These are phyloP conservation scores for Chlorociboria aeruginascens DNA, from an alignment of 495 filamentous ascomycete species.

Conservation along the genomic window DNA sequence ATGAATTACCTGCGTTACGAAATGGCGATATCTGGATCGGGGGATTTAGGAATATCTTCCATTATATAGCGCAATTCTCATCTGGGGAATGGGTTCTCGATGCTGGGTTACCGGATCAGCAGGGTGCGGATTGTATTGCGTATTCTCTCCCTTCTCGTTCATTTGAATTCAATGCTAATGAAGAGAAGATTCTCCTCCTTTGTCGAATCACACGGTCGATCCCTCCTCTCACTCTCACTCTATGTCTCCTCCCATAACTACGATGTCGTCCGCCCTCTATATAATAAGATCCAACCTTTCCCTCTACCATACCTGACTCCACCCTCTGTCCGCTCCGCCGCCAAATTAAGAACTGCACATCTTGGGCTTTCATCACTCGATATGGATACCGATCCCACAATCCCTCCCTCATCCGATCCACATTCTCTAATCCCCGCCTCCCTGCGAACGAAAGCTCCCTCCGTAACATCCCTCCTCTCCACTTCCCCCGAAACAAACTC, in stretches of 20 bases:
- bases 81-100: slow-evolving; percentile 44
- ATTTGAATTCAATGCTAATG: not conserved
- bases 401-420: slow-evolving; percentile 1
- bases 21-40: slow-evolving; percentile 51
- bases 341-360: slow-evolving; percentile 57
- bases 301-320: slow-evolving; percentile 74
- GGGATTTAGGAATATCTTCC: slow-evolving; percentile 63
- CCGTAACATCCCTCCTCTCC: slow-evolving; percentile 21
- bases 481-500: slow-evolving; percentile 36
- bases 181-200: slow-evolving; percentile 36
- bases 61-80: slow-evolving; percentile 48
- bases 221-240: slow-evolving; percentile 67
- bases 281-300: slow-evolving; percentile 64
- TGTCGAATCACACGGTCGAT: slow-evolving; percentile 47
- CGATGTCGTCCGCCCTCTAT: slow-evolving; percentile 59
- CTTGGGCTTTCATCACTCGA: slow-evolving; percentile 59
- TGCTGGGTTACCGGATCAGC: slow-evolving; percentile 28
- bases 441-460: slow-evolving; percentile 19
- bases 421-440: slow-evolving; percentile 19
- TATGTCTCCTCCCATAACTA: slow-evolving; percentile 87
- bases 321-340: slow-evolving; percentile 50
- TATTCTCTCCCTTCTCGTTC: slow-evolving; percentile 21
- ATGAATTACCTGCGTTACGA: slow-evolving; percentile 60
- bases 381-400: slow-evolving; percentile 33
- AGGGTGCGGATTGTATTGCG: slow-evolving; percentile 43